These are phyloP conservation scores for Aspergillus phoenicis DNA, from an alignment of 2,329 filamentous ascomycete genomes.

Conservation along the genomic window DNA sequence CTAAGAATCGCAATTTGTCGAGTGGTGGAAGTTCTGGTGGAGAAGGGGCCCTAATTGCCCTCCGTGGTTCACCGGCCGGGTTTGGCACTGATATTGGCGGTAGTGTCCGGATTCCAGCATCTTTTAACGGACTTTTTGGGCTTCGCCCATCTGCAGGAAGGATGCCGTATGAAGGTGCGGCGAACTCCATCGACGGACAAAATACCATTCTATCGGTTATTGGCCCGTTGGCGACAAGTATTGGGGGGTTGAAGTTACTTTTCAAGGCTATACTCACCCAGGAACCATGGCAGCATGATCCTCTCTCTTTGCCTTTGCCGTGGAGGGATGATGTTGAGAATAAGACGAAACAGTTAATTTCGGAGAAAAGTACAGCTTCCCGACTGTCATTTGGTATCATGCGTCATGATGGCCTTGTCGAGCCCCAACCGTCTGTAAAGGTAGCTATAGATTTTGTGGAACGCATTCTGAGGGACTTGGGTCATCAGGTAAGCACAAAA, in stretches of 20 bases:
- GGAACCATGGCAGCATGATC: slow-evolving; percentile 43
- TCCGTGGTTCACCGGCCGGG: slow-evolving; percentile 32
- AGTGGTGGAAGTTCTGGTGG: slow-evolving; percentile 28
- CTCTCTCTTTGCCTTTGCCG: slow-evolving; percentile 38
- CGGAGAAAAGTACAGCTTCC: background rate
- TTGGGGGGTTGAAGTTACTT: slow-evolving; percentile 30
- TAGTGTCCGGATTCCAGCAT: background rate
- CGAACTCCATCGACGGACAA: slow-evolving; percentile 41
- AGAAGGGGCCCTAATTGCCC: slow-evolving; percentile 34
- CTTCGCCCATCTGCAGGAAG: slow-evolving; percentile 42
- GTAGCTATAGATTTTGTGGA: background rate
- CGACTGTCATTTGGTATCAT: background rate
- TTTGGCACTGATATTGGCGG: slow-evolving; percentile 38
- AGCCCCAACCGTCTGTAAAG: background rate
- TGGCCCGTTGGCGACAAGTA: slow-evolving; percentile 37
- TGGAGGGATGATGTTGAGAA: slow-evolving; percentile 28
- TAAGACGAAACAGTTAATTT: background rate
- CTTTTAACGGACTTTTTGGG: slow-evolving; percentile 39
- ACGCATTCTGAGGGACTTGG: background rate
- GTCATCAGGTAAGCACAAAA: background rate
- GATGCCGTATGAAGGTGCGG: slow-evolving; percentile 37
- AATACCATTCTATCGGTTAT: slow-evolving; percentile 37
- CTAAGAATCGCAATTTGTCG: slow-evolving; percentile 17
- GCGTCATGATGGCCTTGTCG: background rate
- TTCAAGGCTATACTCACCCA: slow-evolving; percentile 36